Evolutionary conservation across 495 filamentous ascomycete genomes (phyloP).

Genomic region (Staphylotrichum longicolle): DNA sequence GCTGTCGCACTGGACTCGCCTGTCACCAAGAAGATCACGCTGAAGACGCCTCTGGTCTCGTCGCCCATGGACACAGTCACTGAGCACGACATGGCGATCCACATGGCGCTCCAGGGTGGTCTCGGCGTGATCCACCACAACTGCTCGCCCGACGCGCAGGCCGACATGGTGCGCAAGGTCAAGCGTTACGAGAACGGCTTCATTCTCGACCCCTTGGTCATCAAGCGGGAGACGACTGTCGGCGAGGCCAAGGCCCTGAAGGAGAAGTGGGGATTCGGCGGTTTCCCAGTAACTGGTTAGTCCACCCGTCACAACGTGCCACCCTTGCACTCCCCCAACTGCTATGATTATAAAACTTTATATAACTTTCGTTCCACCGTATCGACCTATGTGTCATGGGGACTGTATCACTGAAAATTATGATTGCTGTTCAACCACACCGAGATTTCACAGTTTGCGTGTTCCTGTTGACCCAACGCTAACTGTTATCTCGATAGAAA

Average conservation of each 20-base stretch:
- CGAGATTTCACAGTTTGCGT: constrained; percentile 17
- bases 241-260: constrained; percentile 89
- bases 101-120: constrained; percentile 95
- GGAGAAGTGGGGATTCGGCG: constrained; percentile 97
- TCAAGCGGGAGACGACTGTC: constrained; percentile 82
- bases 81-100: constrained; percentile 98
- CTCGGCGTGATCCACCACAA: constrained; percentile 99
- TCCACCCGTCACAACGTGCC: constrained; percentile 28
- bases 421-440: constrained; percentile 34
- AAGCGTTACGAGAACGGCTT: constrained; percentile 99
- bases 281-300: constrained; percentile 98
- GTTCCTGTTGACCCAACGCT: constrained; percentile 28
- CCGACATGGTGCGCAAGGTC: constrained; percentile 98
- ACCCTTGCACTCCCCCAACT: constrained; percentile 30
- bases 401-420: constrained; percentile 54
- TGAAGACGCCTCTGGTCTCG: constrained; percentile 93
- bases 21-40: constrained; percentile 85
- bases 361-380: constrained; percentile 99
- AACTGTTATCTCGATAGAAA: constrained; percentile 57
- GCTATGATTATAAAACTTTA: constrained; percentile 67
- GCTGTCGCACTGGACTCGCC: constrained; percentile 85
- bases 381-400: constrained; percentile 83
- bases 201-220: constrained; percentile 93
- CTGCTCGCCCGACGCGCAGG: constrained; percentile 90
- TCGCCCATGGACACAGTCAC: constrained; percentile 99